Evolutionary conservation across 1,139 yeast species (phyloP).

Genomic region (Zygosaccharomyces pseudobailii): DNA sequence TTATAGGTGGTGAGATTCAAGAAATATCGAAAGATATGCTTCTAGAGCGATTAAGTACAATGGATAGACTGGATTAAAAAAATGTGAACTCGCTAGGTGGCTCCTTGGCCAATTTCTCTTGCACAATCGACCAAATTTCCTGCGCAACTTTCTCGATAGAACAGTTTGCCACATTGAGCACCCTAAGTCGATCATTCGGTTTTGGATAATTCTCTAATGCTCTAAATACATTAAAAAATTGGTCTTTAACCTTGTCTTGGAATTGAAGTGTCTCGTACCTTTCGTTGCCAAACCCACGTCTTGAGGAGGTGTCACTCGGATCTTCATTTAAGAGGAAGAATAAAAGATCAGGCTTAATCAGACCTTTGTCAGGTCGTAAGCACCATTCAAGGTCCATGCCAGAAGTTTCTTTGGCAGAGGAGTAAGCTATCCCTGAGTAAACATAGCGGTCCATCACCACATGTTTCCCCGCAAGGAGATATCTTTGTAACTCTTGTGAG

Average conservation of each 20-base stretch:
- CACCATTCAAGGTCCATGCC: constrained; percentile 73
- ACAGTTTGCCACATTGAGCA: constrained; percentile 57
- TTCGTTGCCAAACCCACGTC: constrained; percentile 90
- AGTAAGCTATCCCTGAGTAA: constrained; percentile 90
- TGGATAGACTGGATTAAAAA: constrained; percentile 43
- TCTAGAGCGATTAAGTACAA: constrained; percentile 46
- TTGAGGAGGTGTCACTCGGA: constrained; percentile 42
- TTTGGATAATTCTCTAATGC: constrained; percentile 20
- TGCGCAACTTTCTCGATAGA: constrained; percentile 51
- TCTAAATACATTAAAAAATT: constrained; percentile 49
- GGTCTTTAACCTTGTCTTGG: constrained; percentile 60
- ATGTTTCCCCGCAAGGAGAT: constrained; percentile 49
- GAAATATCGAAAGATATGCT: constrained; percentile 62
- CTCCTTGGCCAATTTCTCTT: constrained; percentile 1
- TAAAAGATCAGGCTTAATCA: constrained; percentile 82
- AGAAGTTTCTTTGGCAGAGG: constrained; percentile 60
- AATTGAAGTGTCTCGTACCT: constrained; percentile 74
- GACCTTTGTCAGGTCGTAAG: constrained; percentile 70
- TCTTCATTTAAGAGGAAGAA: constrained; percentile 64
- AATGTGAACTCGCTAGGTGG: constrained; percentile 3
- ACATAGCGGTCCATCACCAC: constrained; percentile 82
- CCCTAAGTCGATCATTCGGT: constrained; percentile 34
- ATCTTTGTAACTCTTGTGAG: constrained; percentile 42
- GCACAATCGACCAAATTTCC: constrained; percentile 10
- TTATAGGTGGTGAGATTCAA: constrained; percentile 73